Conservation (phyloP, 495 filamentous ascomycete species). For the Aspergillus sclerotioniger region DNA sequence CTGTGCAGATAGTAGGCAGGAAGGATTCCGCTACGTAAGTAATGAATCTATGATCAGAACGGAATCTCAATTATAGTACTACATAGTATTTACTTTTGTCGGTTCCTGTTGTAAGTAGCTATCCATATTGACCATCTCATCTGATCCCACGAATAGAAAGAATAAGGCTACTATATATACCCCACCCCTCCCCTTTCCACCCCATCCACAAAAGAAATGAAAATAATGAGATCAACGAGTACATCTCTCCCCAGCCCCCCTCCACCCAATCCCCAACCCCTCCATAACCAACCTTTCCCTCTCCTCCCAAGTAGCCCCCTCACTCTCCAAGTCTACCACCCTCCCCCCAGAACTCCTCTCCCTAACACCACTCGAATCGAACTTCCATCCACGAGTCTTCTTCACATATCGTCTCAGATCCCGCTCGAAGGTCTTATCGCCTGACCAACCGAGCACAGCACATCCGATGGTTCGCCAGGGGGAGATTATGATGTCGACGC, state of each 20-base stretch:
- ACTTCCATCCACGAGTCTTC: slow-evolving; percentile 70
- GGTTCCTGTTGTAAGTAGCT: too few species aligned
- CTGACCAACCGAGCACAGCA: slow-evolving; percentile 84
- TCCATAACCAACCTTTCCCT: slow-evolving; percentile 82
- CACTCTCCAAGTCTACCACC: slow-evolving; percentile 60
- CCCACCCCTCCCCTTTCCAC: too few species aligned
- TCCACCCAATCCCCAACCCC: slow-evolving; percentile 70
- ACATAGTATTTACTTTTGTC: too few species aligned
- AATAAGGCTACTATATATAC: too few species aligned
- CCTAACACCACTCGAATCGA: slow-evolving; percentile 85
- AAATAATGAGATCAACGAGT: slow-evolving; percentile 52
- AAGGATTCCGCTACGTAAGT: too few species aligned
- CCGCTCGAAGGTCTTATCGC: slow-evolving; percentile 84
- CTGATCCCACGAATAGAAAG: too few species aligned
- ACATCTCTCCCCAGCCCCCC: slow-evolving; percentile 71
- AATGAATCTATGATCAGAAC: too few species aligned
- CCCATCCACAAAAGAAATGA: not conserved
- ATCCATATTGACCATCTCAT: too few species aligned
- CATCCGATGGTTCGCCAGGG: slow-evolving; percentile 88
- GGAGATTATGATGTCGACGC: slow-evolving; percentile 91
- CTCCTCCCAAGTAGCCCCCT: slow-evolving; percentile 58
- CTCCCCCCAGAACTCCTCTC: slow-evolving; percentile 61
- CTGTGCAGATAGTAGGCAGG: not conserved
- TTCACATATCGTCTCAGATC: slow-evolving; percentile 82
- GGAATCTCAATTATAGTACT: too few species aligned